These are phyloP conservation scores for Arabidopsis suecica DNA, from an alignment of 345 rosid species.

Conservation along the genomic window DNA sequence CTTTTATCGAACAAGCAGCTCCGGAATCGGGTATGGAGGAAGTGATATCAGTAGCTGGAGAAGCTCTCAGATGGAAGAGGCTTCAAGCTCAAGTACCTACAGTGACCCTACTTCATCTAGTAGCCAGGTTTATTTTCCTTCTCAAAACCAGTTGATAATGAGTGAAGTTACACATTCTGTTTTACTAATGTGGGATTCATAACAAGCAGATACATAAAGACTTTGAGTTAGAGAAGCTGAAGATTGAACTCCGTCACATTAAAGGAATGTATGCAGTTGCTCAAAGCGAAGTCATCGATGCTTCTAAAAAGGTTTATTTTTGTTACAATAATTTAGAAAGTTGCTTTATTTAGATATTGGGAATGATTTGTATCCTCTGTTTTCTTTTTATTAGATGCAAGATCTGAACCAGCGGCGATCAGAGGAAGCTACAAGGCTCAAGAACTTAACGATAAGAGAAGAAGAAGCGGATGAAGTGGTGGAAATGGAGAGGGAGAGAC, in stretches of 20 bases:
- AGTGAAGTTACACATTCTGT: not conserved
- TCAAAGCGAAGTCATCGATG: constrained; percentile 76
- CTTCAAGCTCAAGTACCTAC: constrained; percentile 55
- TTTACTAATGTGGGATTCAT: not conserved
- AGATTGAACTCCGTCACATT: constrained; percentile 78
- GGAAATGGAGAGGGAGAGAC: constrained; percentile 62
- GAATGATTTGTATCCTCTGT: not conserved
- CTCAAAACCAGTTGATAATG: not conserved
- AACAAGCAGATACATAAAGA: constrained; percentile 55
- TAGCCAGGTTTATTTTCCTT: constrained; percentile 54
- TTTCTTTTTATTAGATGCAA: constrained; percentile 48
- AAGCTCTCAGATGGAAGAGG: constrained; percentile 51
- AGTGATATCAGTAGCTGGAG: constrained; percentile 52
- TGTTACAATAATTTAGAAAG: constrained; percentile 11
- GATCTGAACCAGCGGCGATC: constrained; percentile 52
- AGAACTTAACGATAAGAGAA: constrained; percentile 59
- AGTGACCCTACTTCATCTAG: constrained; percentile 53
- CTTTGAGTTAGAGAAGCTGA: constrained; percentile 88
- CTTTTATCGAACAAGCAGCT: constrained; percentile 43
- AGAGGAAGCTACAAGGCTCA: constrained; percentile 66
- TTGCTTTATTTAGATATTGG: not conserved
- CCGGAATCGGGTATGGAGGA: constrained; percentile 45
- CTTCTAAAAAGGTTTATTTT: constrained; percentile 75
- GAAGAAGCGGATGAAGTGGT: constrained; percentile 62
- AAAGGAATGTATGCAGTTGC: constrained; percentile 80